phyloP scores from a whole-genome alignment of 1,284 basidiomycete genomes.

The Microbotryum intermedium region DNA sequence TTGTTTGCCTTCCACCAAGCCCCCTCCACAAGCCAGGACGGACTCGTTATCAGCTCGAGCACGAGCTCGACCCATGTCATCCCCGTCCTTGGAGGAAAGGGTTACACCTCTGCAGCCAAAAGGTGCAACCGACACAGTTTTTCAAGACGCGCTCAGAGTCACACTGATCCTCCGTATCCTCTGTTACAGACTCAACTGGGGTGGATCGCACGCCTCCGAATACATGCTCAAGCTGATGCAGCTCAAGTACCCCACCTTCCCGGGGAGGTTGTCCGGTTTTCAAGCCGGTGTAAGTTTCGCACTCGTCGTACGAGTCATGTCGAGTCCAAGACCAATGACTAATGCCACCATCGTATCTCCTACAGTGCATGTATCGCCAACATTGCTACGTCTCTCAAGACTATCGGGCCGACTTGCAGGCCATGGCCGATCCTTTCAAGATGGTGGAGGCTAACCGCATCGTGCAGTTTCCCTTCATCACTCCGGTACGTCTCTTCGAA shows the following conservation, averaged over 20 bases:
- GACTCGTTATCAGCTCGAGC: conserved; percentile 73
- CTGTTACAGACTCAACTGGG: conserved; percentile 74
- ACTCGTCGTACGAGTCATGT: not conserved
- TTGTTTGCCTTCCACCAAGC: conserved; percentile 81
- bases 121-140: conserved; percentile 48
- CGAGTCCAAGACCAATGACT: too few relatives aligned
- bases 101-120: conserved; percentile 71
- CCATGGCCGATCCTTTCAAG: conserved; percentile 54
- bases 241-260: conserved; percentile 89
- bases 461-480: conserved; percentile 73
- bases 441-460: conserved; percentile 62
- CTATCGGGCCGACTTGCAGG: conserved; percentile 60
- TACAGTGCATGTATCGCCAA: conserved; percentile 78
- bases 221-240: conserved; percentile 86
- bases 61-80: conserved; percentile 78
- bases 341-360: conserved; percentile 37
- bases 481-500: conserved; percentile 46
- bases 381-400: conserved; percentile 75
- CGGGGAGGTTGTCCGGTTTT: conserved; percentile 46
- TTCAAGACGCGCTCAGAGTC: not conserved
- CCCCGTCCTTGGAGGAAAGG: conserved; percentile 69
- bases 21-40: conserved; percentile 52
- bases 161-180: not conserved
- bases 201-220: conserved; percentile 79
- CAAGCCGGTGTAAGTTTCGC: conserved; percentile 45